Conservation (phyloP, 768 basidiomycete genomes). For the Lactarius quietus region DNA sequence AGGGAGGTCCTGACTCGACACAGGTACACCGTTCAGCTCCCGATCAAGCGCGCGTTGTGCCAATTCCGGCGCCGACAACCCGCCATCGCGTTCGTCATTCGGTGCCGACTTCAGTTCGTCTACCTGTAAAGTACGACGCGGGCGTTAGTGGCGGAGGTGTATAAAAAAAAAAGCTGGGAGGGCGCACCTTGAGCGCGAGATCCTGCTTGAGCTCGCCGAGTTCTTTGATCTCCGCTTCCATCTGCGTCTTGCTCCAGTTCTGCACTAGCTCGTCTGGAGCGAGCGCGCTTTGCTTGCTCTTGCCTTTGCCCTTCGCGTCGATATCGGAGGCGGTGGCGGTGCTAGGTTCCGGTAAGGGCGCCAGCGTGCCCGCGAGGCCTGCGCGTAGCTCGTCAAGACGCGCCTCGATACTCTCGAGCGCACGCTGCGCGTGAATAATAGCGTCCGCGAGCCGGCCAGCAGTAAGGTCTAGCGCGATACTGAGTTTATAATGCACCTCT, state of each 20-base stretch:
- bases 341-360: constrained; percentile 23
- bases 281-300: constrained; percentile 33
- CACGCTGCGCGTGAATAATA: constrained; percentile 75
- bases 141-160: too few relatives aligned
- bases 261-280: constrained; percentile 53
- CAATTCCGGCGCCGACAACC: constrained; percentile 58
- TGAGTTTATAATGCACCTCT: constrained; percentile 91
- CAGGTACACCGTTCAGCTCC: constrained; percentile 52
- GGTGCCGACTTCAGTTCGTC: constrained; percentile 88
- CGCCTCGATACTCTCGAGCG: constrained; percentile 70
- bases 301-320: constrained; percentile 64
- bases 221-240: constrained; percentile 80
- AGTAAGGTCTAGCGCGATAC: constrained; percentile 89
- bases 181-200: constrained; percentile 69
- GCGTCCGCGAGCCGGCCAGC: constrained; percentile 80
- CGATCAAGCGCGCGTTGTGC: constrained; percentile 68
- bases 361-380: constrained; percentile 40
- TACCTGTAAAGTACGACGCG: constrained; percentile 48
- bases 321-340: constrained; percentile 29
- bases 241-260: constrained; percentile 69
- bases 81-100: constrained; percentile 43
- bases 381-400: constrained; percentile 60
- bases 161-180: too few relatives aligned
- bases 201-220: constrained; percentile 72
- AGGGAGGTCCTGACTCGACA: constrained; percentile 34